phyloP scores from a whole-genome alignment of 2,329 filamentous ascomycete genomes.

The Fusarium cyanostomum region DNA sequence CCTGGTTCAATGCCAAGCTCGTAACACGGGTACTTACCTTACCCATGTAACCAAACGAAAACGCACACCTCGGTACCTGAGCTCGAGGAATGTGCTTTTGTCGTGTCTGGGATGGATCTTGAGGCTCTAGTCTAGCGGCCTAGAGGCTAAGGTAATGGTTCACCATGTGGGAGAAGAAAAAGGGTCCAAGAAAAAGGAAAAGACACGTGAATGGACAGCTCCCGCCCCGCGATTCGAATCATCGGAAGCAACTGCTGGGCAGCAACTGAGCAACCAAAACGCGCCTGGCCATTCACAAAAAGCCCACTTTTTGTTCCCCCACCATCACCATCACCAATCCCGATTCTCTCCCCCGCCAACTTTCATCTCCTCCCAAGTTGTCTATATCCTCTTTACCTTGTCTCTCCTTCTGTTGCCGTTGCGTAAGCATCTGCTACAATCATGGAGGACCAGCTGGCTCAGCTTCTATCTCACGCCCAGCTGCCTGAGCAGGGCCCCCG shows the following conservation, averaged over 20 bases:
- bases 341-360: slow-evolving; percentile 38
- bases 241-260: not conserved
- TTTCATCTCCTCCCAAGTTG: slow-evolving; percentile 24
- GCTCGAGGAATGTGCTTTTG: not conserved
- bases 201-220: slow-evolving; percentile 25
- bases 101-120: not conserved
- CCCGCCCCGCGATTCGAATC: slow-evolving; percentile 27
- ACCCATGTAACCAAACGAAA: not conserved
- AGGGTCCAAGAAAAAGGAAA: slow-evolving; percentile 9
- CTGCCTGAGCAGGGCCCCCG: slow-evolving; percentile 77
- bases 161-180: not conserved
- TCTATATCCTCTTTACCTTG: slow-evolving; percentile 17
- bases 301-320: slow-evolving; percentile 38
- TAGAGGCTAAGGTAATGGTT: slow-evolving; percentile 8
- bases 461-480: slow-evolving; percentile 88
- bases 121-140: not conserved
- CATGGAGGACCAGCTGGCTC: slow-evolving; percentile 94
- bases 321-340: slow-evolving; percentile 35
- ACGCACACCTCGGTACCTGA: not conserved
- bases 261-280: slow-evolving; percentile 9
- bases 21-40: not conserved
- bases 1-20: not conserved
- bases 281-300: slow-evolving; percentile 17
- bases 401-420: slow-evolving; percentile 15
- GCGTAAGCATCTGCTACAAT: slow-evolving; percentile 32